Conservation (phyloP, 345 rosid genomes). For the Bruguiera sexangula region DNA sequence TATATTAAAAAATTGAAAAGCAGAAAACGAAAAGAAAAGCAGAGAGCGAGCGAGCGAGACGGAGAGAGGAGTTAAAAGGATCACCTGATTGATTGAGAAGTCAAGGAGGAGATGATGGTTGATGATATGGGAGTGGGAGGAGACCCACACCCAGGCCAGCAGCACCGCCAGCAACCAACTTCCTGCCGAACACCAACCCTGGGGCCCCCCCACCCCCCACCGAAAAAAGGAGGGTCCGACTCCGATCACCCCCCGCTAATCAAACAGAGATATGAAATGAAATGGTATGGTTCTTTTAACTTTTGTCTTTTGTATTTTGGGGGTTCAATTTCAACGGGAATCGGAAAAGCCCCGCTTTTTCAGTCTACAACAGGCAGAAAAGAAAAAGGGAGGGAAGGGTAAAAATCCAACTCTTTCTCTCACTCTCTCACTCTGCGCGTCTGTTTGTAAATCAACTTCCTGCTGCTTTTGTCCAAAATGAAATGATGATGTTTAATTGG, state of each 20-base stretch:
- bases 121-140: slow-evolving; percentile 23
- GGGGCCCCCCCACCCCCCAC: not conserved
- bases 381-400: not conserved
- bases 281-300: no score
- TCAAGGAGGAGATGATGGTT: slow-evolving; percentile 35
- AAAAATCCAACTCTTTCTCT: slow-evolving; percentile 1
- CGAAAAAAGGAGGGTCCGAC: not conserved
- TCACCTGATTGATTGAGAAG: slow-evolving; percentile 61
- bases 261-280: no score
- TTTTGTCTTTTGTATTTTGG: no score
- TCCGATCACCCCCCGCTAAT: not conserved
- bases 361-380: not conserved
- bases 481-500: slow-evolving; percentile 34
- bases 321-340: slow-evolving; percentile 15
- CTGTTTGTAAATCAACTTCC: not conserved
- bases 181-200: no score
- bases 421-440: slow-evolving; percentile 4
- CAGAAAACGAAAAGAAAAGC: slow-evolving; percentile 3
- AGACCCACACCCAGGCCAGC: slow-evolving; percentile 27
- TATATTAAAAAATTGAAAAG: slow-evolving; percentile 5
- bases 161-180: slow-evolving; percentile 25
- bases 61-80: slow-evolving; percentile 22
- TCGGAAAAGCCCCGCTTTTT: slow-evolving; percentile 17
- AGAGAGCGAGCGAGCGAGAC: not conserved
- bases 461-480: slow-evolving; percentile 23